Evolutionary conservation across 306 rosid species (phyloP).

Genomic region (Citrullus mucosospermus): DNA sequence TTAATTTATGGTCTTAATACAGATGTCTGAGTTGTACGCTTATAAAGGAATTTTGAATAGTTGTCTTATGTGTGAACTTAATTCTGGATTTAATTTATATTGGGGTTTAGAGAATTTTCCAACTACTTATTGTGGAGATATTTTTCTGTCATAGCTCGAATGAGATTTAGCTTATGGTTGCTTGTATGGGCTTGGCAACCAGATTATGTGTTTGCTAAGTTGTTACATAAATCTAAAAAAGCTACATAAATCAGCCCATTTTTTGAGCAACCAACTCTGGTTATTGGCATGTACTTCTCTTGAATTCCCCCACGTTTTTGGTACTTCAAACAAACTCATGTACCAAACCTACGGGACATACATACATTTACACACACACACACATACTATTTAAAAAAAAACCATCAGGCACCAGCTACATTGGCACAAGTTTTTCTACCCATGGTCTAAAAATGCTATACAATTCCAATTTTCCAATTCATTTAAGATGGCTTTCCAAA

Average conservation of each 20-base stretch:
- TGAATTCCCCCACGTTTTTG: too few relatives aligned
- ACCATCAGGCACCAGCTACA: not conserved
- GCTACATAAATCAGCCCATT: not conserved
- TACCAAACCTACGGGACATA: not conserved
- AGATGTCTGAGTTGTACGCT: not conserved
- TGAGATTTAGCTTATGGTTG: not conserved
- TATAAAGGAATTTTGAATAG: not conserved
- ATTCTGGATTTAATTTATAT: not conserved
- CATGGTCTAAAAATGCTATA: not conserved
- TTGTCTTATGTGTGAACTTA: not conserved
- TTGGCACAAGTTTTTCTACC: not conserved
- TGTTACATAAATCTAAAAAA: not conserved
- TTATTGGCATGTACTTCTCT: too few relatives aligned
- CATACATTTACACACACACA: too few relatives aligned
- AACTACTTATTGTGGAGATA: not conserved
- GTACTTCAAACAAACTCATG: not conserved
- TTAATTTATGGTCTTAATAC: not conserved
- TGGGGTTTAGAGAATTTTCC: not conserved
- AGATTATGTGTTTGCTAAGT: not conserved
- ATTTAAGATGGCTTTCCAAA: not conserved
- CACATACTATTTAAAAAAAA: too few relatives aligned
- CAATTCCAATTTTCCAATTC: not conserved
- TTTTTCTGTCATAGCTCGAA: not conserved
- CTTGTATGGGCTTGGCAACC: not conserved
- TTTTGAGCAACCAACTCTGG: not conserved